Evolutionary conservation across 306 rosid genomes (phyloP), one percentile per base, ranked within the genome.

Genomic region (Betula pendula): DNA sequence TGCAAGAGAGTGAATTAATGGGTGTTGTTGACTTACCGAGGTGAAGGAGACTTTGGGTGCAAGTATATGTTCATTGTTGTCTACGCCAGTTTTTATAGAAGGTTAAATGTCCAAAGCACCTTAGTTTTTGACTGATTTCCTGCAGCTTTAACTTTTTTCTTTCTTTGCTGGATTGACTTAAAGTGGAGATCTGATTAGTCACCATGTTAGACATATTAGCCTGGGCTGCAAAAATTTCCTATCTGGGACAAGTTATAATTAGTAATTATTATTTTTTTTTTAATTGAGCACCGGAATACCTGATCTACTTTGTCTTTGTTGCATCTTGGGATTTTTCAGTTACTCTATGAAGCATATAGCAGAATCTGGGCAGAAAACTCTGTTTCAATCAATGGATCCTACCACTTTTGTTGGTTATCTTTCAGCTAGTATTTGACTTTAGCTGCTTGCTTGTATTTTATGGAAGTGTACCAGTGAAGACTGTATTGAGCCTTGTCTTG

Each of bases 1-100:
- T 81, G 84, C 83, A 62, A 82, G 84, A 75, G 78, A 74, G 75
- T 86, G 84, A 50, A 75, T 67, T 52, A 79, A 55, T 67, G 81
- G 84, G 84, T 50, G 71, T 83, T 77, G 84, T 80, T 59, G 73
- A 82, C 81, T 79, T 60, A 73, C 33, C 65, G 27, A 60, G 66
- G 74, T 72, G 75, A 76, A 75, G 78, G 81, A 75, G 80, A 72
- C 51, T 71, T 7, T 56, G 71, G 88, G 72, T 81, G 69, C 79
- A 43, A 81, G 77, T 55, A 35, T 48, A 68, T 74, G 79, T 66
- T 76, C 72, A 74, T 85, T 74, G 45, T 74, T 76, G 55, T 49
- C 77, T 70, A 78, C 69, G 60, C 80, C 73, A 58, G 75, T 45
- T 77, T 77, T 47, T 51, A 51, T 75, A 79, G 78, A 77, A 16